Base-by-base conservation (phyloP, 2,329 filamentous ascomycete genomes). In the Claviceps africana region DNA sequence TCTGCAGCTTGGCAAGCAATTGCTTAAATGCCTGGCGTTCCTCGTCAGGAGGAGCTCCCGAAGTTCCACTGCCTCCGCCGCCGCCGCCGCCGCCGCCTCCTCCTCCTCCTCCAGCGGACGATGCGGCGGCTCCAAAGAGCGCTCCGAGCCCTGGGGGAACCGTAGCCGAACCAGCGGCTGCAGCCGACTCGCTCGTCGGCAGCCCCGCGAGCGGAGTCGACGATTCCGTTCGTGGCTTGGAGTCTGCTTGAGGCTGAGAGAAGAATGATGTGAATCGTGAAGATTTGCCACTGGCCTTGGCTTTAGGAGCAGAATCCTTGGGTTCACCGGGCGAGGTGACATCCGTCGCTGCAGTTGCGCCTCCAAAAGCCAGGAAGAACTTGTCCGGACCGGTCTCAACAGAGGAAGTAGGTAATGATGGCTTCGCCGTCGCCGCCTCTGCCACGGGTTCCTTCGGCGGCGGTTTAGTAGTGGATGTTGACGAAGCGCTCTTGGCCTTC, bases 221-320 rank as follows among this genome's bases (percentile, higher is more conserved):
- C 3, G 73, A 69, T 53, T 82, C 78, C 1, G 72, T 71, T 55
- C 72, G 72, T 25, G 70, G 67, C 52, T 72, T 69, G 19, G 65
- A 66, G 53, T 81, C 79, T 56, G 84, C 75, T n/a, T 71, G 65
- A 3, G 65, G 56, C 21, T 67, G 66, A 11, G 63, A 59, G 64
- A 90, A 88, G 60, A 96, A 86, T 3, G 85, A 88, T 49, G 88
- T 89, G 64, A 96, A 96, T 51, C 88, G 78, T 13, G 90, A 96
- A 5, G 86, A 79, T 62, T 91, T 90, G 28, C 63, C 67, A 3
- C 68, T 70, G 1, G 76, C 65, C 64, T 86, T 86, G 13, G 74
- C 67, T 61, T 76, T 79, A 45, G 65, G 56, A n/a, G 62, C 56
- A 15, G 48, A 28, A 47, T 70, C 68, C 39, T 60, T 62, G 70